Conservation (phyloP, 2,329 filamentous ascomycete species). For the Fusarium sororula region DNA sequence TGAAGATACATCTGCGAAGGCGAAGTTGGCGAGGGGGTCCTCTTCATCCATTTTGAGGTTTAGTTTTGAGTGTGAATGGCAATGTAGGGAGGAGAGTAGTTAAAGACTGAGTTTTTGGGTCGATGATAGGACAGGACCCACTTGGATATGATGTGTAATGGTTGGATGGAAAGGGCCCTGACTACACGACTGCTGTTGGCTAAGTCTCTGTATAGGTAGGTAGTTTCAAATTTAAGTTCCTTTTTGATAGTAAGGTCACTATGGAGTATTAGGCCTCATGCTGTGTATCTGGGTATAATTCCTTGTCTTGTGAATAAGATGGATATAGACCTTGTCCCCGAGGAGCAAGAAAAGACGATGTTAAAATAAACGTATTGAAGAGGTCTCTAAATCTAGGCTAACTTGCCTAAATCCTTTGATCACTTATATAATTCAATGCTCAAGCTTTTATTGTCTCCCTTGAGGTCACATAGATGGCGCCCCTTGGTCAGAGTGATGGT, state of each 20-base stretch:
- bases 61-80: not conserved
- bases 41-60: constrained; percentile 43
- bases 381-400: not conserved
- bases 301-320: not conserved
- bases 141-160: constrained; percentile 16
- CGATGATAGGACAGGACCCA: constrained; percentile 29
- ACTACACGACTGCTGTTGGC: not conserved
- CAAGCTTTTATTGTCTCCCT: not conserved
- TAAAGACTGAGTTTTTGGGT: constrained; percentile 19
- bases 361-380: not conserved
- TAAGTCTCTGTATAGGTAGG: not conserved
- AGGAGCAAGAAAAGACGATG: not conserved
- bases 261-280: not conserved
- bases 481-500: not conserved
- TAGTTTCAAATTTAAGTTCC: not conserved
- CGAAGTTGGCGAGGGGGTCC: constrained; percentile 44
- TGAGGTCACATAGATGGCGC: not conserved
- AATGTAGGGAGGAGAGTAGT: not conserved
- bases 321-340: not conserved
- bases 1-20: constrained; percentile 48
- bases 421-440: not conserved
- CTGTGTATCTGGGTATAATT: not conserved
- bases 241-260: not conserved
- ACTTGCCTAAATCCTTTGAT: not conserved
- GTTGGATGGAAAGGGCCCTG: not conserved